Base-by-base conservation (phyloP, 1,139 yeast species). In the Pichia sp. region DNA sequence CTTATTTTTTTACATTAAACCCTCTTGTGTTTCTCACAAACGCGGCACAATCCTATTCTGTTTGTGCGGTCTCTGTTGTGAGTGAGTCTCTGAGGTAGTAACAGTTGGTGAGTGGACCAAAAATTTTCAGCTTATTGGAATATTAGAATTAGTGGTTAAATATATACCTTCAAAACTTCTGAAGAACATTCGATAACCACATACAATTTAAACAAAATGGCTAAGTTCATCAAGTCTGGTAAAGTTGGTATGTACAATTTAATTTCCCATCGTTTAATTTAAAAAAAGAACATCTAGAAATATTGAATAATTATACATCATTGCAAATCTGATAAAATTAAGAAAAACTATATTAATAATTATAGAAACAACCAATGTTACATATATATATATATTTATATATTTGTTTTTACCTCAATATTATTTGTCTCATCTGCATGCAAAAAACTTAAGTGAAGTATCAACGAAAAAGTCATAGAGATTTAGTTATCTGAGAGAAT, bases 201-300 rank as follows among this genome's bases (percentile, higher is more conserved):
- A 43, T 46, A 43, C 49, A 40, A 46, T 46, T 31, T 41, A 46
- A 47, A 50, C 47, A 52, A 75, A 74, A 84, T 84, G 92, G 92
- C 96, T 78, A 90, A 90, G 78, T 90, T 90, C 84, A 83, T 90
- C 79, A 90, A 90, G 82, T 86, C 97, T 73, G 97, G 97, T 82
- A 90, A 87, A 87, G 97, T 90, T 85, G 95, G 94, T 85, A 84
- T 74, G 95, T 84, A 75, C 31, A 10, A 27, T 16, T 11, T 26
- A 25, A 25, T 11, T 12, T 11, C 9, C 26, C 11, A 11, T 32
- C 11, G 7, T 26, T 6, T 6, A 26, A 26, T 26, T 26, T 6
- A 26, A 26, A 9, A 9, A 26, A 6, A 6, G 28, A 26, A 24
- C 20, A 34, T 11, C 23, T 10, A 12, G 22, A 12, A 12, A 16